phyloP scores from a whole-genome alignment of 208 protist genomes.

The Crithidia brevicula region DNA sequence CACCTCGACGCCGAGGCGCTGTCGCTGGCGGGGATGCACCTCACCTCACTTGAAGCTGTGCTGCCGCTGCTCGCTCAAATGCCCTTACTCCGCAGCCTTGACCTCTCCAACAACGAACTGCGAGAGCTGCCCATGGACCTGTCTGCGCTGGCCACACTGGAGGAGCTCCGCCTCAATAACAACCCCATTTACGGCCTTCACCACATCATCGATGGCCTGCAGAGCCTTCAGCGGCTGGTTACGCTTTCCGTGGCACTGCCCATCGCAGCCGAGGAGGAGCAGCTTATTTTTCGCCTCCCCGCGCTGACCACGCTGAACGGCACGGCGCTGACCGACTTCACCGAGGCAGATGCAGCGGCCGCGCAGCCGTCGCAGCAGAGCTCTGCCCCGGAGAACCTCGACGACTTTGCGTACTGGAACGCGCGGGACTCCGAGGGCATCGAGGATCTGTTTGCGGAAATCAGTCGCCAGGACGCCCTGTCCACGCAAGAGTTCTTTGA shows the following conservation, averaged over 20 bases:
- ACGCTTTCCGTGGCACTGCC: conserved; percentile 62
- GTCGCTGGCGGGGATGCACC: conserved; percentile 38
- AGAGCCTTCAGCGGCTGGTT: conserved; percentile 44
- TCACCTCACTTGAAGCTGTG: conserved; percentile 53
- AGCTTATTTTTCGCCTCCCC: conserved; percentile 68
- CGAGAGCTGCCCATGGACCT: conserved; percentile 58
- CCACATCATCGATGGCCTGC: conserved; percentile 59
- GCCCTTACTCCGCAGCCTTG: conserved; percentile 39
- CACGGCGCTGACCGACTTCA: conserved; percentile 11
- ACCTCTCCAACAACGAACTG: conserved; percentile 62
- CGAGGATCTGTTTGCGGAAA: conserved; percentile 47
- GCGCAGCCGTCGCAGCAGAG: not conserved
- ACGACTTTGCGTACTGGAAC: conserved; percentile 36
- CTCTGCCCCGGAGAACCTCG: not conserved
- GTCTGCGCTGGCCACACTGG: conserved; percentile 39
- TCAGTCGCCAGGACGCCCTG: conserved; percentile 30
- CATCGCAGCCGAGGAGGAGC: conserved; percentile 68
- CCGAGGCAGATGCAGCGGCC: conserved; percentile 6
- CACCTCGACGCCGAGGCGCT: conserved; percentile 37
- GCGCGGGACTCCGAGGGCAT: conserved; percentile 40
- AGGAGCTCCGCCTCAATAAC: conserved; percentile 48
- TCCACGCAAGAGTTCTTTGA: conserved; percentile 60
- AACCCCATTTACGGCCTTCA: conserved; percentile 58
- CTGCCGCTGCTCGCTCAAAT: conserved; percentile 57
- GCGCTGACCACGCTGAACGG: conserved; percentile 25